These are phyloP conservation scores for Trametes gibbosa DNA, from an alignment of 768 basidiomycete genomes.

Conservation along the genomic window DNA sequence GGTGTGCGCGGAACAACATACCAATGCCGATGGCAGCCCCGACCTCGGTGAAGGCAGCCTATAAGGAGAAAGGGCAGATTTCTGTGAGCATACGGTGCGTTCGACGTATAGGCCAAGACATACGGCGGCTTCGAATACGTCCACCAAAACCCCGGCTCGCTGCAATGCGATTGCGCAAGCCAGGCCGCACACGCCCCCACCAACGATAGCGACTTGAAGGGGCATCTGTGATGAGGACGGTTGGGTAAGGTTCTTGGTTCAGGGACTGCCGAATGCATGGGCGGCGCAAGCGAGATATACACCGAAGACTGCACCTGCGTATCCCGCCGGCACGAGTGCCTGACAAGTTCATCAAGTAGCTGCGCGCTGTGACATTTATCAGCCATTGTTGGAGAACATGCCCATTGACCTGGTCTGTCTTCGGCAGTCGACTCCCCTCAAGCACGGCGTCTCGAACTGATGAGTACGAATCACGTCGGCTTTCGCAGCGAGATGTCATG, in stretches of 20 bases:
- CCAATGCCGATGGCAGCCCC: constrained; percentile 57
- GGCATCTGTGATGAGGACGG: neutral
- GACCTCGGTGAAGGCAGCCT: constrained; percentile 50
- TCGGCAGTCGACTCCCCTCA: too few relatives aligned
- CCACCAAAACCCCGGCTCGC: constrained; percentile 41
- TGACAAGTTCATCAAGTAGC: too few relatives aligned
- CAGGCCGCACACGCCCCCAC: constrained; percentile 55
- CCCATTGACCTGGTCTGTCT: too few relatives aligned
- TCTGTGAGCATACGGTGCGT: neutral
- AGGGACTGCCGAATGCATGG: neutral
- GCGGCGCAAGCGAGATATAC: neutral
- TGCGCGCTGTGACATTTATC: too few relatives aligned
- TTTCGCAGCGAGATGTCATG: too few relatives aligned
- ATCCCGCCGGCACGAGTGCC: neutral
- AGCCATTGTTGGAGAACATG: too few relatives aligned
- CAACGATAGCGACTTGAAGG: constrained; percentile 51
- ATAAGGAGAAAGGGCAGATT: neutral
- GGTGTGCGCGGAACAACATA: constrained; percentile 17
- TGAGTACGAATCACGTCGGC: too few relatives aligned
- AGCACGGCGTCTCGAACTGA: too few relatives aligned
- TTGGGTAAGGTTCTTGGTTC: neutral
- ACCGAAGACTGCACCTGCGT: neutral
- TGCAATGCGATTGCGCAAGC: constrained; percentile 45
- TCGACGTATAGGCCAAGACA: neutral
- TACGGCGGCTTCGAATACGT: constrained; percentile 56